Evolutionary conservation across 2,329 filamentous ascomycete genomes (phyloP), one percentile per base, ranked within the genome.

Genomic region (Ascochyta rabiei): DNA sequence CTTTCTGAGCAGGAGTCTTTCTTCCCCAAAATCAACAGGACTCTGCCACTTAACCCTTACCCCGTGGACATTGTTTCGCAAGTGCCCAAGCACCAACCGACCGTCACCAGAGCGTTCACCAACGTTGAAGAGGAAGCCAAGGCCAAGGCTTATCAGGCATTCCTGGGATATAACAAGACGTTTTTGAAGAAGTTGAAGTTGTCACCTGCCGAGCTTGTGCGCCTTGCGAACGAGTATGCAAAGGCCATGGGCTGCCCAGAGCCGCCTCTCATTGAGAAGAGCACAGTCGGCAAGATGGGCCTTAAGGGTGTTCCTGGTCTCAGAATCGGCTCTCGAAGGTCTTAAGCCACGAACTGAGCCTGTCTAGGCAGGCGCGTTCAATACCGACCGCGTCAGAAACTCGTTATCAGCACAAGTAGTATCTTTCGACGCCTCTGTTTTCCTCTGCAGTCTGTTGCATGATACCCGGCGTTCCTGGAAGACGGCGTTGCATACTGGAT

Each of bases 1-100:
- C 75, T 85, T 38, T 82, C 80, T 9, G 63, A 81, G 57, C 74
- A 75, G 47, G 82, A 85, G 60, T 75, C 76, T 6, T 84, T 81
- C 72, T 84, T 84, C 68, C 67, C 80, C 21, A 73, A 71, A 31
- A 70, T 71, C 50, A 83, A 83, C 66, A 80, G 70, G 56, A 74
- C 77, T 28, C 68, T 84, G 16, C 80, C 80, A 16, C 83, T 84
- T 63, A 69, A 80, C 26, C 75, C 80, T 2, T 81, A 83, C 58
- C 77, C 80, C 1, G 69, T 73, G 13, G 71, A 76, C 19, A 72
- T 83, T 52, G 67, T 71, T 7, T 64, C 70, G 12, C 63, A 68
- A 9, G 71, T 77, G 28, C 49, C 72, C 7, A 54, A 68, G 21
- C 72, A 70, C 57, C 61, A 73, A 31, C 35, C 60, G 6, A 66